A percentile compares a stretch with the other conserved stretches of the same genome.
Conservation (phyloP, 345 rosid species). For the Carallia brachiata region DNA sequence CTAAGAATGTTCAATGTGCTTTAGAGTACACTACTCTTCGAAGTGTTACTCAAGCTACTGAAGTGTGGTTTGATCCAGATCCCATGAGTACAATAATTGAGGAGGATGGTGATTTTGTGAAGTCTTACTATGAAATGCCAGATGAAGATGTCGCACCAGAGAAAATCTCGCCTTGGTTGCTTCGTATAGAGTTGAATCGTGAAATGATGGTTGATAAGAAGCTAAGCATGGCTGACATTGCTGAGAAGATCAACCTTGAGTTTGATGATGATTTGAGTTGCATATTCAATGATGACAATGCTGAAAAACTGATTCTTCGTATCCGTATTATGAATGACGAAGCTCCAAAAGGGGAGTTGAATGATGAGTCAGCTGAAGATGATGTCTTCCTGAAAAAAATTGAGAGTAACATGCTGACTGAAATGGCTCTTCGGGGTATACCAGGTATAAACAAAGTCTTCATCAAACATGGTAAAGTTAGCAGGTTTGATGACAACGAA, state of each 20-base stretch:
- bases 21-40: slow-evolving; percentile 93
- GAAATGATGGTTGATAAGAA: slow-evolving; percentile 99
- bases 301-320: slow-evolving; percentile 84
- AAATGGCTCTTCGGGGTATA: slow-evolving; percentile 94
- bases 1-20: slow-evolving; percentile 95
- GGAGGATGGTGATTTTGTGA: slow-evolving; percentile 90
- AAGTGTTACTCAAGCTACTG: slow-evolving; percentile 92
- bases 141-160: slow-evolving; percentile 95
- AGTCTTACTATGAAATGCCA: slow-evolving; percentile 95
- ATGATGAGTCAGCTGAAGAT: slow-evolving; percentile 94
- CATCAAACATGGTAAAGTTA: slow-evolving; percentile 70
- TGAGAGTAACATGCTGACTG: slow-evolving; percentile 93
- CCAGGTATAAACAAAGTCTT: slow-evolving; percentile 94
- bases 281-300: slow-evolving; percentile 92
- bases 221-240: slow-evolving; percentile 90
- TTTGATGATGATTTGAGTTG: slow-evolving; percentile 92
- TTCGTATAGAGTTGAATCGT: slow-evolving; percentile 92
- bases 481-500: slow-evolving; percentile 71
- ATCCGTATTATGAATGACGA: slow-evolving; percentile 95
- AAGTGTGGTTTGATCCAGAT: slow-evolving; percentile 98
- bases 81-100: slow-evolving; percentile 86
- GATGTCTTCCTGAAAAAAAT: slow-evolving; percentile 95
- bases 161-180: slow-evolving; percentile 96
- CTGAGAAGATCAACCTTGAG: slow-evolving; percentile 90
- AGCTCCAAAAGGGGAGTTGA: slow-evolving; percentile 77